A percentile compares a stretch with the other conserved stretches of the same genome.
phyloP scores from a whole-genome alignment of 331 rosid species.

The Quercus lobata region DNA sequence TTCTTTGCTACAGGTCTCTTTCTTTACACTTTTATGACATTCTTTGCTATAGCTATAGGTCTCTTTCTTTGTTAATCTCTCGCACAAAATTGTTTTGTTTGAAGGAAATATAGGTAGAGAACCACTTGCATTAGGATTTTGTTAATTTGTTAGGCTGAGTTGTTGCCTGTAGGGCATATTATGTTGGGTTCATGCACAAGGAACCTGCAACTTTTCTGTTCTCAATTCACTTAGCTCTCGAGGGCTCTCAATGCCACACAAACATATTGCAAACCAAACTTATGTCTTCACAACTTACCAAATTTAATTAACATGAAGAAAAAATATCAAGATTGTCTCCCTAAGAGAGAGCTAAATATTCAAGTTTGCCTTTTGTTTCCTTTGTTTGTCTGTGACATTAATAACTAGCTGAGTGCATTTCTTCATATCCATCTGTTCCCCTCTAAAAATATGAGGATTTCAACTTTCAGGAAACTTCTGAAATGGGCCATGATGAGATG shows the following conservation, averaged over 20 bases:
- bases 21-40: too few relatives aligned
- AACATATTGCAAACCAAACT: too few relatives aligned
- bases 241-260: constrained; percentile 1
- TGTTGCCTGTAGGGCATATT: constrained; percentile 32
- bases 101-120: too few relatives aligned
- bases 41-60: too few relatives aligned
- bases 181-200: constrained; percentile 29
- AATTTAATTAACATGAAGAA: not conserved
- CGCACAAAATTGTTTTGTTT: too few relatives aligned
- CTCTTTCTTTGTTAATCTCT: too few relatives aligned
- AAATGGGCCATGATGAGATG: not conserved
- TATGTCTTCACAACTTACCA: too few relatives aligned
- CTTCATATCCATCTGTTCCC: not conserved
- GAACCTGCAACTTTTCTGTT: not conserved
- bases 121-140: not conserved
- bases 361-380: not conserved
- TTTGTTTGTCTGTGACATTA: too few relatives aligned
- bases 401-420: not conserved
- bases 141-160: not conserved
- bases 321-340: not conserved
- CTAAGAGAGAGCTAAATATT: not conserved
- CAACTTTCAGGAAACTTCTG: not conserved
- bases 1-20: too few relatives aligned
- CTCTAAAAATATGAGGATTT: not conserved
- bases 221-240: not conserved